phyloP scores from a whole-genome alignment of 2,329 filamentous ascomycete species.

The Endothia cerciana region DNA sequence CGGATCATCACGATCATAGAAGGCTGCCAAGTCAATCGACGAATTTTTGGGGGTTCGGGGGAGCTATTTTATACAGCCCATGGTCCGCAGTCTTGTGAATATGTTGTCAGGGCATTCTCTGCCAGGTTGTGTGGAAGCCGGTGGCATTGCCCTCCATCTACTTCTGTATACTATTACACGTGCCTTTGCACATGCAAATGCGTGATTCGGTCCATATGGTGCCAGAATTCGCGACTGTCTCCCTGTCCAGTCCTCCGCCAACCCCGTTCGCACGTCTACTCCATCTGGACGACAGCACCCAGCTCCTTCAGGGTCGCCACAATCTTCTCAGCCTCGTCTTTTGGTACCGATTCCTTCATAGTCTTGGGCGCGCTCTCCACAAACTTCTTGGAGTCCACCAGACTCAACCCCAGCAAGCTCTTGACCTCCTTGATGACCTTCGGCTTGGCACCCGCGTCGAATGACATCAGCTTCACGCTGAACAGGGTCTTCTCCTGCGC shows the following conservation, averaged over 20 bases:
- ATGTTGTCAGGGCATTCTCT: not conserved
- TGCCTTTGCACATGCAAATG: constrained; percentile 37
- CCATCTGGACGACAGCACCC: constrained; percentile 87
- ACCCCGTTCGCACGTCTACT: constrained; percentile 57
- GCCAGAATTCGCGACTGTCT: constrained; percentile 6
- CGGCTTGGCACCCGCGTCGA: constrained; percentile 87
- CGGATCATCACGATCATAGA: not conserved
- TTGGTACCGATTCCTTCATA: constrained; percentile 98
- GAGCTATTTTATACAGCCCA: not conserved
- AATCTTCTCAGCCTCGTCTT: constrained; percentile 99
- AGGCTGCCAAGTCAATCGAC: not conserved
- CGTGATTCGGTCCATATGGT: constrained; percentile 18
- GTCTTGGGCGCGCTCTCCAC: constrained; percentile 97
- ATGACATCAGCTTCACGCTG: constrained; percentile 89
- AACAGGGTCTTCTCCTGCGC: constrained; percentile 97
- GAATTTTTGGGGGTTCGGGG: not conserved
- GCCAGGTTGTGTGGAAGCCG: constrained; percentile 14
- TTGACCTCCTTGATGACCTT: constrained; percentile 99
- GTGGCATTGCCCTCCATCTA: constrained; percentile 31
- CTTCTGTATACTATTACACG: constrained; percentile 40
- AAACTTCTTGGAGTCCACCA: constrained; percentile 99
- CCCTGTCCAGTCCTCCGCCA: constrained; percentile 20
- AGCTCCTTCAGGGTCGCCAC: constrained; percentile 89
- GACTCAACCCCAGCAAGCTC: constrained; percentile 86
- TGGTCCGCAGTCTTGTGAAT: not conserved